phyloP scores from a whole-genome alignment of 768 basidiomycete genomes.

The Podaxis sp. region DNA sequence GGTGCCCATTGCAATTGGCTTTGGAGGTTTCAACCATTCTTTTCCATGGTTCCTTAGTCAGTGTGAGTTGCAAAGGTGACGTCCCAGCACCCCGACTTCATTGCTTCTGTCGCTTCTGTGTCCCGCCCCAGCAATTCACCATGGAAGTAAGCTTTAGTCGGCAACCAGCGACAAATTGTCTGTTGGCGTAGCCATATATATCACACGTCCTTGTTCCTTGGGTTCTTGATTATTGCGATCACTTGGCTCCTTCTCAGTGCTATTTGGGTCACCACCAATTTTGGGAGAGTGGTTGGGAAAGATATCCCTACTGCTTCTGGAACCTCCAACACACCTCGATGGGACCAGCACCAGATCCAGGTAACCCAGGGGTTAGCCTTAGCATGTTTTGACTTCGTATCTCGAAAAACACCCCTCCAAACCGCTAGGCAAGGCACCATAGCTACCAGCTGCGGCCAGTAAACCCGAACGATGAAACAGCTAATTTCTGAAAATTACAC shows the following conservation, averaged over 20 bases:
- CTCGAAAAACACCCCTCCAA: too few species aligned
- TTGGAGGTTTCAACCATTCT: too few species aligned
- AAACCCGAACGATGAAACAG: too few species aligned
- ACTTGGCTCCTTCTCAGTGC: conserved; percentile 18
- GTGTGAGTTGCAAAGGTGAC: too few species aligned
- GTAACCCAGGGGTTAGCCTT: not conserved
- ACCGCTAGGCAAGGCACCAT: too few species aligned
- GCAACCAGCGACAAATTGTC: not conserved
- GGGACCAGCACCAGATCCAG: not conserved
- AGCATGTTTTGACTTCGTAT: not conserved
- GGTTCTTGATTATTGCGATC: conserved; percentile 16
- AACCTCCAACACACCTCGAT: not conserved
- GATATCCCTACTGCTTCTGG: not conserved
- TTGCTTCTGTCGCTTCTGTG: too few species aligned
- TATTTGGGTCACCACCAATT: conserved; percentile 18
- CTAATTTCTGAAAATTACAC: too few species aligned
- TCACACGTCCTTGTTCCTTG: conserved; percentile 21
- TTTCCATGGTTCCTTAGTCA: too few species aligned
- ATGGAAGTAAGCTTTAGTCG: not conserved
- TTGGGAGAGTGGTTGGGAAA: conserved; percentile 17
- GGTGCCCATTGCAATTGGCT: not conserved
- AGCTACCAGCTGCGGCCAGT: too few species aligned
- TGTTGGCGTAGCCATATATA: conserved; percentile 16
- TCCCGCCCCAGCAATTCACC: too few species aligned
- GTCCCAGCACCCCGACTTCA: too few species aligned